Base-by-base conservation (phyloP, 345 rosid species). In the Aurinia saxatilis region DNA sequence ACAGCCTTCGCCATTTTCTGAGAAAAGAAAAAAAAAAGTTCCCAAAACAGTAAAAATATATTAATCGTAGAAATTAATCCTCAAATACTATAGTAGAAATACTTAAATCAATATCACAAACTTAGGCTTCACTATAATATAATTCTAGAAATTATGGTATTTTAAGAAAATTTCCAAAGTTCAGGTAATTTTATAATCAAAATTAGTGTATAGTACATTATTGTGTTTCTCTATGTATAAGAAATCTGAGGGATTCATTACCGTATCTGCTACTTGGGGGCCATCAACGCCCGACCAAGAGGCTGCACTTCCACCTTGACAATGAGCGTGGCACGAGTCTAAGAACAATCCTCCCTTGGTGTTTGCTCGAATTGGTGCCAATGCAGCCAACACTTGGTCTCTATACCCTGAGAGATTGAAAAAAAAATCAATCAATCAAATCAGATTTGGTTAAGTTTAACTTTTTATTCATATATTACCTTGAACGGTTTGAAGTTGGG, bases 1-100 rank as follows among this genome's bases (percentile, higher is more conserved):
- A 86, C 84, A 11, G 99, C 96, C 71, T 80, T 84, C 3, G 87
- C 87, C 42, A 93, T 84, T 58, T 86, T 73, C 99, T 93, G 88
- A 66, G 57, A 7, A 4, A 38, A 5, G 0, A 46, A 30, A 30
- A 36, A 49, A 19, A 12, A n/a, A 13, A 6, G 6, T 21, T 30
- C 31, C 31, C 31, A 27, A 10, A n/a, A 44, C 17, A 7, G 5
- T 0, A 27, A 16, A 37, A 5, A 46, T 6, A 12, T 19, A 2
- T 2, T 14, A 46, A 7, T 13, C 9, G 6, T 34, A 8, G 12
- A 34, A 34, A 34, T 34, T 9, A 6, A 15, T 10, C 10, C 10
- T 39, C 9, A 6, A 0, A 27, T 27, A 27, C 6, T 5, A 27
- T 6, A 27, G 1, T 2, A 27, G n/a, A 21, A 1, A 21, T 21